Conservation (phyloP, 495 filamentous ascomycete genomes). For the Hypoxylon crocopeplum region DNA sequence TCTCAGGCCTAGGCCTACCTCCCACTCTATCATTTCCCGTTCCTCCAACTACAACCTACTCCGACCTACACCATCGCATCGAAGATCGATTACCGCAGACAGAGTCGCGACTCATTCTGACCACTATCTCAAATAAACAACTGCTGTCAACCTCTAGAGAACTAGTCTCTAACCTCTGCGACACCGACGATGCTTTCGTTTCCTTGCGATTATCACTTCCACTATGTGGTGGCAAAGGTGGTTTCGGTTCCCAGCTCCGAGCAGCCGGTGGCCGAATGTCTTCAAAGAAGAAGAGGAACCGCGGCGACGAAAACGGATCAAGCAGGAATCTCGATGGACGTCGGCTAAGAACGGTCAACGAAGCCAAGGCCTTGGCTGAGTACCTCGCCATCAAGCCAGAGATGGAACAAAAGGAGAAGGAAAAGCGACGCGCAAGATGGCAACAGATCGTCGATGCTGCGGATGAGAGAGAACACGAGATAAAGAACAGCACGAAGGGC, state of each 20-base stretch:
- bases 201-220: constrained; percentile 78
- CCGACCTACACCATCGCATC: constrained; percentile 69
- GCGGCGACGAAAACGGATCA: constrained; percentile 84
- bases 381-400: constrained; percentile 95
- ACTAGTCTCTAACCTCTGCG: constrained; percentile 61
- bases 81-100: constrained; percentile 67
- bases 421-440: constrained; percentile 80
- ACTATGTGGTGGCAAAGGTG: constrained; percentile 91
- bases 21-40: constrained; percentile 76
- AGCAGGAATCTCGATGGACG: constrained; percentile 94
- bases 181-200: constrained; percentile 67
- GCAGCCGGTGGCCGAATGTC: constrained; percentile 98
- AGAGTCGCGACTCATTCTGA: constrained; percentile 69
- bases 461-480: constrained; percentile 80
- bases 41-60: constrained; percentile 67
- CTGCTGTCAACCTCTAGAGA: constrained; percentile 55
- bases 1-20: constrained; percentile 81
- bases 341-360: constrained; percentile 86
- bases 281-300: constrained; percentile 82
- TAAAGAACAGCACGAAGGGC: constrained; percentile 71
- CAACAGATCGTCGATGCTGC: constrained; percentile 82
- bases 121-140: constrained; percentile 79
- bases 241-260: constrained; percentile 95
- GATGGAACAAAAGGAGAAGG: constrained; percentile 92
- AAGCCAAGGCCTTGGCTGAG: constrained; percentile 93